These are phyloP conservation scores for Boletus edulis DNA, from an alignment of 768 basidiomycete species.

Conservation along the genomic window DNA sequence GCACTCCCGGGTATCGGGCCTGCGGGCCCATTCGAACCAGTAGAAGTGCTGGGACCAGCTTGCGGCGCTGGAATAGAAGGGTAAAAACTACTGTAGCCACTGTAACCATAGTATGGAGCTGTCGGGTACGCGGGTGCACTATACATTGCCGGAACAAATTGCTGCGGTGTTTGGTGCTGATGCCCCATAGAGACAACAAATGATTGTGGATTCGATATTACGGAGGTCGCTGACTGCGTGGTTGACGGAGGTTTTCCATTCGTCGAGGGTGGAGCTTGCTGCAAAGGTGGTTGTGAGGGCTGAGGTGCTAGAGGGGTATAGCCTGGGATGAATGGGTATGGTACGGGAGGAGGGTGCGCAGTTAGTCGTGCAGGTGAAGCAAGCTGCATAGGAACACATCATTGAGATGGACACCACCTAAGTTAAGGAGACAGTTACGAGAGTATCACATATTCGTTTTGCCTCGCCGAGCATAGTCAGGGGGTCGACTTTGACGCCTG, in stretches of 20 bases:
- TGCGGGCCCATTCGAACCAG: conserved; percentile 22
- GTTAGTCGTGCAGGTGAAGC: conserved; percentile 72
- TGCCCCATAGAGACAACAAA: conserved; percentile 71
- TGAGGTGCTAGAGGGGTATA: conserved; percentile 27
- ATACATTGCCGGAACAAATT: conserved; percentile 37
- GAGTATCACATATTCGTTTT: conserved; percentile 72
- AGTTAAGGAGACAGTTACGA: conserved; percentile 43
- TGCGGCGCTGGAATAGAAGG: conserved; percentile 22
- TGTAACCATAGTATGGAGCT: conserved; percentile 61
- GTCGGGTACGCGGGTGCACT: conserved; percentile 50
- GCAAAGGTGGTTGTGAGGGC: conserved; percentile 32
- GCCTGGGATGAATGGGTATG: conserved; percentile 48
- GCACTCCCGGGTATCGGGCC: conserved; percentile 25
- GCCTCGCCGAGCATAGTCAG: conserved; percentile 72
- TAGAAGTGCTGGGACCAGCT: conserved; percentile 26
- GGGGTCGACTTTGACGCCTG: conserved; percentile 68
- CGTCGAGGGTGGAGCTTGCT: conserved; percentile 36
- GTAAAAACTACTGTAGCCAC: conserved; percentile 35
- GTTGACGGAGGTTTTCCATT: conserved; percentile 33
- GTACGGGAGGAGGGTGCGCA: conserved; percentile 60
- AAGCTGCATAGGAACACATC: conserved; percentile 43
- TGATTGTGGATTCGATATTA: conserved; percentile 69
- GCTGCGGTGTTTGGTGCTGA: conserved; percentile 47
- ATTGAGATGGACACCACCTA: conserved; percentile 7
- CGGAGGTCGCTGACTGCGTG: conserved; percentile 36